Base-by-base conservation (phyloP, 805 yeast species). In the Lipomyces oligophaga region DNA sequence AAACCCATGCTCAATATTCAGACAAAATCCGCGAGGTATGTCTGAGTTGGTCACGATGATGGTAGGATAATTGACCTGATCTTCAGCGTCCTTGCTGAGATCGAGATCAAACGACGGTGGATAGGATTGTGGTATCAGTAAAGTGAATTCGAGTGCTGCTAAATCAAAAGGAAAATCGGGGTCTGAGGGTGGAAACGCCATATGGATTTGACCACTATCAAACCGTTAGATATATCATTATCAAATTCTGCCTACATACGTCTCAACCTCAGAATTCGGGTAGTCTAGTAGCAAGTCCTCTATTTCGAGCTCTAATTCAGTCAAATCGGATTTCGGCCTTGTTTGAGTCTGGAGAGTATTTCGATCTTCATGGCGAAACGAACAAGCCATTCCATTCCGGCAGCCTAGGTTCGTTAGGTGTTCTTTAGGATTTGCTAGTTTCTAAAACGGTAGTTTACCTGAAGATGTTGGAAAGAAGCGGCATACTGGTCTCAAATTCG, bases 151-250 rank as follows among this genome's bases (percentile, higher is more conserved):
- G 45, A 83, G 67, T n/a, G 61, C 57, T 2, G 72, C 73, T 25
- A 83, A 63, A 43, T 80, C 86, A 58, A 71, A 83, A 0, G 88
- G 83, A 59, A 84, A 83, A 36, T 82, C 83, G 0, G 88, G 88
- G 60, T 82, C 89, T 2, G 81, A 70, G 0, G 89, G 89, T 22
- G 20, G 21, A n/a, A 50, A 28, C 1, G 45, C 27, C 21, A 45
- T 5, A 15, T 45, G 38, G 10, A 49, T 34, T 13, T 26, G 25
- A 10, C 43, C 40, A 4, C 54, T 49, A 22, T 3, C 5, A 10
- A 19, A 10, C 18, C 8, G 26, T n/a, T 11, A 31, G n/a, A 10
- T 28, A n/a, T 18, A 8, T 16, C 18, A 28, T 13, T 11, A 31
- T 18, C 10, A 34, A 7, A 34, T 10, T 16, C 27, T 20, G 20